Evolutionary conservation across 345 rosid genomes (phyloP).

Genomic region (Brassica cretica): DNA sequence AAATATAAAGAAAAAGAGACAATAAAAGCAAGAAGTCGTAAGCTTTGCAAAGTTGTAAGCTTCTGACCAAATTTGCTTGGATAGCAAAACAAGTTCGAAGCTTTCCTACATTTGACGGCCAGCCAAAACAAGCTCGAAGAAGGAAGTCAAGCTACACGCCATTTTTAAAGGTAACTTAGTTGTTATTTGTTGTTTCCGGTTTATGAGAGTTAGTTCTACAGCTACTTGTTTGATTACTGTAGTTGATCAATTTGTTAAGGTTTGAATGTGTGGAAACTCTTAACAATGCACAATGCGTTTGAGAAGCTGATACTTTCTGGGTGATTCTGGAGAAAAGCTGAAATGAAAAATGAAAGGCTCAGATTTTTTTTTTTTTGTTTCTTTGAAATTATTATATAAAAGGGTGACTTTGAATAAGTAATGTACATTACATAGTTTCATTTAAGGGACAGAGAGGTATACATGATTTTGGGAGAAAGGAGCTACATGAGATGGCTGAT

Average conservation of each 20-base stretch:
- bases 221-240: neutral
- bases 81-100: constrained; percentile 31
- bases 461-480: too few relatives aligned
- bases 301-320: constrained; percentile 12
- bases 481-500: neutral
- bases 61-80: constrained; percentile 32
- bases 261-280: constrained; percentile 18
- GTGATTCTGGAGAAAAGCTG: neutral
- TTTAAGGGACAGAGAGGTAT: neutral
- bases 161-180: constrained; percentile 32
- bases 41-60: constrained; percentile 36
- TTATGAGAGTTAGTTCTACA: neutral
- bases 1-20: neutral
- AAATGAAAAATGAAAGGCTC: neutral
- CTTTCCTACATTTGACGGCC: constrained; percentile 36
- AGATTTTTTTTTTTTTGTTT: neutral
- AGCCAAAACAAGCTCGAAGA: constrained; percentile 25
- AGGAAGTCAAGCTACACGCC: constrained; percentile 29
- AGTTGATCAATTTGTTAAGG: constrained; percentile 5
- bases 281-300: constrained; percentile 24
- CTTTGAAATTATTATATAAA: neutral
- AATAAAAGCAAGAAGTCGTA: constrained; percentile 33
- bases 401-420: neutral
- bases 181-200: constrained; percentile 12
- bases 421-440: constrained; percentile 12